Evolutionary conservation across 208 protist species (phyloP), one percentile per base, ranked within the genome.

Genomic region (Wallacemonas collosoma): DNA sequence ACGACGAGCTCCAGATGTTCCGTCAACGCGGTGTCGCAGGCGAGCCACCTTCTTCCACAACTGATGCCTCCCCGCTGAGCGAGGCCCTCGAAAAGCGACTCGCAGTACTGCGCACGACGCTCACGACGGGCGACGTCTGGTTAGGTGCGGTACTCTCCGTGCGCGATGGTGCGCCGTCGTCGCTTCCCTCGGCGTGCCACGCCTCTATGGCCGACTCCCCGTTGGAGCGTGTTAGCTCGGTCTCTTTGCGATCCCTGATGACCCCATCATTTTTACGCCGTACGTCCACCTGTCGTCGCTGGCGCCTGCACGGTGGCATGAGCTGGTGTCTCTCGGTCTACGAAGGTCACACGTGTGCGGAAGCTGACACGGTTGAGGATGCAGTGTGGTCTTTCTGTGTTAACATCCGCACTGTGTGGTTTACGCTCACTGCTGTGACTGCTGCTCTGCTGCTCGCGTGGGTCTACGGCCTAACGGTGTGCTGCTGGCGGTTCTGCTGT

Each of bases 251-350:
- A 41, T 65, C 60, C 4, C 15, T 65, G 43, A 8, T 65, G 41
- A 65, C 60, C 11, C 60, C 60, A 17, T 65, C 60, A n/a, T 51
- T 14, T 3, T 41, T 65, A 35, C 60, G 60, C 8, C 5, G 40
- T 9, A 7, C 4, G 12, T 12, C 8, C n/a, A 39, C 60, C 3
- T 65, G 60, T 17, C 60, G 60, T 15, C 60, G 43, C 4, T 65
- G 60, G 60, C 60, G 60, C 43, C 12, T 65, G 11, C 60, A 65
- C n/a, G 60, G 60, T 26, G 60, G 60, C 41, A 65, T 65, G 60
- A 65, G 60, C 60, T 65, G 60, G 60, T 65, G 60, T 17, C 7
- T 65, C 6, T 65, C 60, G 41, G 60, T 65, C 11, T 65, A 65
- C n/a, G 60, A 65, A 36, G 60, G 60, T 15, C 36, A 14, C 60